Base-by-base conservation (phyloP, 1,139 yeast genomes). In the Dujonia santamariae region DNA sequence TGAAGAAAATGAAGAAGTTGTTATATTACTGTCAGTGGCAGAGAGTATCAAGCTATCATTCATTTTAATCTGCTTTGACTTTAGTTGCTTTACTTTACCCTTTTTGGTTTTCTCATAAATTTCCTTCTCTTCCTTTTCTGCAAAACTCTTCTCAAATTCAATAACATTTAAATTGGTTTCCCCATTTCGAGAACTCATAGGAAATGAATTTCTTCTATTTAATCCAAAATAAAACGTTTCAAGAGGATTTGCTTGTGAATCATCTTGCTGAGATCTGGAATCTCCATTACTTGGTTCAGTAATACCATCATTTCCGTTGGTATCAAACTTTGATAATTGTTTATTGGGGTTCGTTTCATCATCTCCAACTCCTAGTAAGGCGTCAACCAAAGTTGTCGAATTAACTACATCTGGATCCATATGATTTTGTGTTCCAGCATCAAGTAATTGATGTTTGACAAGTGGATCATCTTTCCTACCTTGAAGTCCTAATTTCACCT, bases 121-220 rank as follows among this genome's bases (percentile, higher is more conserved):
- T n/a, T n/a, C n/a, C n/a, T n/a, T n/a, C n/a, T n/a, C n/a, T n/a
- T n/a, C n/a, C n/a, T n/a, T n/a, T n/a, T n/a, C n/a, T n/a, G n/a
- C n/a, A n/a, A n/a, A n/a, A n/a, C 19, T 40, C 48, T 12, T 54
- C 4, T 42, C 38, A 17, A 43, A 41, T 28, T 54, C 65, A 28
- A 66, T 46, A 1, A 56, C 50, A 34, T 60, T 56, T 19, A 63
- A 44, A 35, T 61, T 65, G 4, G 53, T 42, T 18, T 69, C 74
- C 1, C 42, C 32, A 7, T 46, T 37, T 4, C 42, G 35, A 4
- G 34, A 28, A 7, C 57, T 32, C 28, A 53, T 57, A 2, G 81
- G 80, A 34, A 43, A 64, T 1, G 81, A 73, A 35, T 60, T 58
- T 34, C 81, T 56, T 40, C 80, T 51, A 34, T 64, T 62, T 38